Base-by-base conservation (phyloP, 73 alveolate genomes). In the Blepharisma japonicum region DNA sequence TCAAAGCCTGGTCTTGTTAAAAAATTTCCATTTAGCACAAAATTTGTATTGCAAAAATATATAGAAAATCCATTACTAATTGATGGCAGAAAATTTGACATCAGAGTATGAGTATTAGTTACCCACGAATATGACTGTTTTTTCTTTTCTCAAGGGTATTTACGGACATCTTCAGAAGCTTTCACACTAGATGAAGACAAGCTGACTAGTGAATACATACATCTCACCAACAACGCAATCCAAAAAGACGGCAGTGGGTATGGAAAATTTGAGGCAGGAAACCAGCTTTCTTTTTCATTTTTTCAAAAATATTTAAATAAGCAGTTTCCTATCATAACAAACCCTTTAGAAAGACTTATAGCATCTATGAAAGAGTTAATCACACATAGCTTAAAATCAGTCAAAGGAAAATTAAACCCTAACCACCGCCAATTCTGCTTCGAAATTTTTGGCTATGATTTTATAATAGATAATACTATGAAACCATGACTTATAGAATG, bases 41-140 rank as follows among this genome's bases (percentile, higher is more conserved):
- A 8, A 25, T 90, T 89, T 86, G 95, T 95, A 6, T 88, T 95
- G 2, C 94, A 95, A 87, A 98, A 98, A 87, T 98, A 98, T 80
- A 97, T 98, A 2, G 99, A 98, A 86, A 98, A 98, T 81, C 99
- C 99, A 6, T 79, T 95, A 87, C 81, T 98, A 48, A 89, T 90
- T 18, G 77, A 89, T 48, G 90, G 90, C 55, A 89, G 92, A 21
- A 97, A 97, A 84, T 94, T 91, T 80, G 99, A 95, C 84, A 91
- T 95, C 53, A 84, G 99, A 21, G 97, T 89, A 85, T 95, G 99
- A 98, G 98, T 89, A 49, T 79, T 93, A 79, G 95, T 95, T 25
- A 93, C 99, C 71, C 53, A 83, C 45, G 56, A 92, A 85, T 83
- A 87, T 23, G 86, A 96, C 38, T 78, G 91, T 48, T 97, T 97